Base-by-base conservation (phyloP, 352 stramenopile species). In the Paralagenidium karlingii region DNA sequence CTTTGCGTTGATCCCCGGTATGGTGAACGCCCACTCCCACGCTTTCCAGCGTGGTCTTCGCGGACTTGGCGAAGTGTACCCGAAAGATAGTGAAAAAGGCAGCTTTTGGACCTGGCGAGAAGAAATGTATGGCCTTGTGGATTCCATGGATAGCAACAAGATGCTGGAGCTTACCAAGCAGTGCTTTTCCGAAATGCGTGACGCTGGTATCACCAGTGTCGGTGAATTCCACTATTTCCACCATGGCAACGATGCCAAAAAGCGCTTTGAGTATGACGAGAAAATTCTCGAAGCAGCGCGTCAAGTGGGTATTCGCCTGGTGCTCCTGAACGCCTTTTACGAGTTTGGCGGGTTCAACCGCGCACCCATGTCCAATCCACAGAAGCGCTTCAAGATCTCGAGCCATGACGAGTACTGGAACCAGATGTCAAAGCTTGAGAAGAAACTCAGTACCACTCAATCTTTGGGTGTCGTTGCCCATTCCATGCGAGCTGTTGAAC, bases 141-240 rank as follows among this genome's bases (percentile, higher is more conserved):
- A 58, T 19, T 48, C 44, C 36, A 83, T 83, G 68, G 82, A 47
- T 25, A 53, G 78, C 47, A 53, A 58, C 29, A 55, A 75, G 24
- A 68, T 86, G 19, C 82, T 79, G 47, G 58, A 60, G 27, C 50
- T 86, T 12, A 82, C 69, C 26, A 61, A 58, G 33, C 68, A 86
- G 49, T 86, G 73, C 55, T 86, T 86, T 51, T 60, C 63, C 10
- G 73, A 86, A 47, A 86, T 86, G 73, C 68, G 61, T 19, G 68
- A 82, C 38, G 68, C 64, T 9, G 73, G 73, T 20, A 79, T 83
- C 60, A 86, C 73, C 13, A 82, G 66, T 15, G 73, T 86, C 25
- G 73, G 68, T 18, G 68, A 86, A 42, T 86, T 86, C 44, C 73
- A 83, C 45, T 86, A 86, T 47, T 86, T 86, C 47, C 73, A 86